Evolutionary conservation across 2,329 filamentous ascomycete species (phyloP).

Genomic region (Pestalotiopsis sp.): DNA sequence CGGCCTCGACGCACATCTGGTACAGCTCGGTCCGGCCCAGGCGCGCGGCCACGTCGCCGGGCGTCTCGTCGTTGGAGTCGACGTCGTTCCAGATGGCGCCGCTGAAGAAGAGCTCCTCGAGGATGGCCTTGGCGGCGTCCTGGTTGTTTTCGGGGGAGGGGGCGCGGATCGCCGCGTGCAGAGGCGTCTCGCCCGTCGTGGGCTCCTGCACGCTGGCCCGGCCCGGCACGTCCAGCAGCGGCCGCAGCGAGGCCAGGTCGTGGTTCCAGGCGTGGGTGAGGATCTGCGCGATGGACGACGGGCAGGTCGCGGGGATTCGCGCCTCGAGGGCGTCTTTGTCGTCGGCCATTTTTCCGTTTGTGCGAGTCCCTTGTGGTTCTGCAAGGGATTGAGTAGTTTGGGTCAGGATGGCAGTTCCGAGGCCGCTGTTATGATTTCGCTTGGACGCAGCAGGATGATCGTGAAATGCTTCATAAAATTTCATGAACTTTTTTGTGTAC

Average conservation of each 20-base stretch:
- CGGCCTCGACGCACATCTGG: constrained; percentile 82
- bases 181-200: constrained; percentile 81
- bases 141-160: no score
- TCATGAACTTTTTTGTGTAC: background rate
- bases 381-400: background rate
- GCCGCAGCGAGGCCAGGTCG: constrained; percentile 68
- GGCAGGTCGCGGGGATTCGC: constrained; percentile 57
- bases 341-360: background rate
- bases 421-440: background rate
- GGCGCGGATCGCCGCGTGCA: constrained; percentile 88
- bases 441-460: background rate
- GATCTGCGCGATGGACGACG: constrained; percentile 52
- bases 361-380: background rate
- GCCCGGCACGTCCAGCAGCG: constrained; percentile 66
- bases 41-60: constrained; percentile 79
- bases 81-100: constrained; percentile 98
- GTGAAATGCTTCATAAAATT: background rate
- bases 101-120: constrained; percentile 78
- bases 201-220: constrained; percentile 79
- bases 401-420: background rate
- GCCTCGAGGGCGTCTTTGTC: constrained; percentile 51
- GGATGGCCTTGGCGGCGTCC: constrained; percentile 66
- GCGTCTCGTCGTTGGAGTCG: constrained; percentile 84
- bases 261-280: constrained; percentile 60
- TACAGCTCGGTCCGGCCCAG: constrained; percentile 75